Evolutionary conservation across 2,329 filamentous ascomycete species (phyloP).

Genomic region (Ceratocystis colombiana): DNA sequence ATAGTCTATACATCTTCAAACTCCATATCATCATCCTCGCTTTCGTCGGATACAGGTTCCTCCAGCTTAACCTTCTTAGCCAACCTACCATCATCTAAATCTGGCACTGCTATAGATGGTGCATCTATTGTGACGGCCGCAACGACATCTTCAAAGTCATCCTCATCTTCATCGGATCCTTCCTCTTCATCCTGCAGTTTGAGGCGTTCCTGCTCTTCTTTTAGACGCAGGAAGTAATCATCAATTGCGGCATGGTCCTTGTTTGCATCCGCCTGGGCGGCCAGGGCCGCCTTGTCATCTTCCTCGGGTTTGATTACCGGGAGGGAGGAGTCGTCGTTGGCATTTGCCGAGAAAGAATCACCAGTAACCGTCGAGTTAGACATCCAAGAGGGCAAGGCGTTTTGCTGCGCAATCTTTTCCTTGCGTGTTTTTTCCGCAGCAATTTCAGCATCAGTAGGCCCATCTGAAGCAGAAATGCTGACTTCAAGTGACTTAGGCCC

Average conservation of each 20-base stretch:
- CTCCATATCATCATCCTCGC: slow-evolving; percentile 43
- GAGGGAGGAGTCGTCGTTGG: slow-evolving; percentile 30
- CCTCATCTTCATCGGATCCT: slow-evolving; percentile 29
- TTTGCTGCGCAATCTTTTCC: slow-evolving; percentile 56
- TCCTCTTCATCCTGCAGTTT: slow-evolving; percentile 30
- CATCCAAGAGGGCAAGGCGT: slow-evolving; percentile 62
- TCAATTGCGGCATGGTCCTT: slow-evolving; percentile 51
- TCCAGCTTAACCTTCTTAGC: slow-evolving; percentile 55
- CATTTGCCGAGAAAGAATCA: slow-evolving; percentile 43
- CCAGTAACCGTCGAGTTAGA: slow-evolving; percentile 58
- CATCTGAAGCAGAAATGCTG: slow-evolving; percentile 55
- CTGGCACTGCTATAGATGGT: slow-evolving; percentile 23
- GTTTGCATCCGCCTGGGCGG: slow-evolving; percentile 36
- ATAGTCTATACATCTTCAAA: slow-evolving; percentile 46
- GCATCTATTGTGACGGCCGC: slow-evolving; percentile 28
- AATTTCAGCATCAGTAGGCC: slow-evolving; percentile 56
- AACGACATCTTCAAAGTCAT: slow-evolving; percentile 45
- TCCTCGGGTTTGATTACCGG: slow-evolving; percentile 34
- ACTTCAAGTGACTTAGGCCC: slow-evolving; percentile 60
- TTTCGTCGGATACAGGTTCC: slow-evolving; percentile 34
- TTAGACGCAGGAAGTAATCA: slow-evolving; percentile 57
- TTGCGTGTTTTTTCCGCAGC: slow-evolving; percentile 54
- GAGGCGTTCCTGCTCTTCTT: slow-evolving; percentile 45
- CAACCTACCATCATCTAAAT: slow-evolving; percentile 5
- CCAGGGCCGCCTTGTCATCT: slow-evolving; percentile 39